A percentile compares a stretch with the other conserved stretches of the same genome.
These are phyloP conservation scores for Neurospora sp. DNA, from an alignment of 495 filamentous ascomycete genomes.

Conservation along the genomic window DNA sequence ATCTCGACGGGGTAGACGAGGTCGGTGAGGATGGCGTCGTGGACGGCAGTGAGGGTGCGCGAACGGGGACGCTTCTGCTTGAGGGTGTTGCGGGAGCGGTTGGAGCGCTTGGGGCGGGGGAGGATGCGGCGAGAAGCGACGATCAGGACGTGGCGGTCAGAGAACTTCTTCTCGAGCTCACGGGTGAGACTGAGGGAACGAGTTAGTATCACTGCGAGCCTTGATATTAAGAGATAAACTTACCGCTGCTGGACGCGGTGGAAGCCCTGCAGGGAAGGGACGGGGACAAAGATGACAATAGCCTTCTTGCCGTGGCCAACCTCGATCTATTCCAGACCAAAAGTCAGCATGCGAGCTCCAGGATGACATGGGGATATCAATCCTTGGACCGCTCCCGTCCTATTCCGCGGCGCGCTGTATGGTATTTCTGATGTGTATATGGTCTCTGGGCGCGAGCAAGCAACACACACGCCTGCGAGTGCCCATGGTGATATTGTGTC, in stretches of 20 bases:
- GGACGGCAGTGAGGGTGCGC: conserved; percentile 92
- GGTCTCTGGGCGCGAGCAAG: conserved; percentile 10
- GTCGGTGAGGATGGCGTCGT: conserved; percentile 91
- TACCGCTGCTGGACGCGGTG: conserved; percentile 99
- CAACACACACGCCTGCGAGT: conserved; percentile 5
- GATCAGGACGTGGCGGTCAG: conserved; percentile 98
- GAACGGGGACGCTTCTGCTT: conserved; percentile 98
- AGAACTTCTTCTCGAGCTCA: conserved; percentile 99
- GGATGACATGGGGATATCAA: conserved; percentile 26
- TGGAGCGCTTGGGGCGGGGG: conserved; percentile 91
- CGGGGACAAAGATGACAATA: conserved; percentile 99
- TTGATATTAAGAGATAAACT: conserved; percentile 17
- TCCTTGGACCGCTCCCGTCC: conserved; percentile 61
- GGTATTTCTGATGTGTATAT: conserved; percentile 20
- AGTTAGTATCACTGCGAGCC: conserved; percentile 12
- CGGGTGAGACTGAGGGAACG: conserved; percentile 69
- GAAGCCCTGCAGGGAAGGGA: conserved; percentile 89
- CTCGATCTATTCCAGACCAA: conserved; percentile 74
- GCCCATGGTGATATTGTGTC: not conserved
- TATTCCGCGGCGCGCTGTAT: conserved; percentile 42
- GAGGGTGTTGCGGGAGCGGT: conserved; percentile 82
- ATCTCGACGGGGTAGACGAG: conserved; percentile 99
- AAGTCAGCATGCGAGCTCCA: conserved; percentile 62
- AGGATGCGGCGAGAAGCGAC: conserved; percentile 97
- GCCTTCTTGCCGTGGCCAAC: conserved; percentile 99